These are phyloP conservation scores for Thymus mandschuricus DNA, from an alignment of 257 asterid genomes.

Conservation along the genomic window DNA sequence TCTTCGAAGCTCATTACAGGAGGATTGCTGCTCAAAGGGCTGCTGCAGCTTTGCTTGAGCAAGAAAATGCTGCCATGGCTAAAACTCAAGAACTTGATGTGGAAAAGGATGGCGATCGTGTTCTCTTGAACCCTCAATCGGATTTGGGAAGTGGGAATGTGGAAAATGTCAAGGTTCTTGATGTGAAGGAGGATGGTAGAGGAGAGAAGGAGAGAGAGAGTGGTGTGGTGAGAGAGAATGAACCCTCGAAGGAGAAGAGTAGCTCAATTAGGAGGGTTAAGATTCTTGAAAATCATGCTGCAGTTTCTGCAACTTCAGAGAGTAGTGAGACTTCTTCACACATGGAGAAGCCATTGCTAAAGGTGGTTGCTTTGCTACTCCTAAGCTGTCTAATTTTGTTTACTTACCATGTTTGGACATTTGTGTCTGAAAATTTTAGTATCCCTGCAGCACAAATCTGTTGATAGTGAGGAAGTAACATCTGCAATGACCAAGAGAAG, in stretches of 20 bases:
- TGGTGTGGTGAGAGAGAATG: conserved; percentile 24
- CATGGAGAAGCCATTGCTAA: conserved; percentile 62
- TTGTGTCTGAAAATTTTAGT: conserved; percentile 12
- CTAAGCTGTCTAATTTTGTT: not conserved
- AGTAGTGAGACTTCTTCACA: conserved; percentile 48
- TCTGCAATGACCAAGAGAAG: conserved; percentile 59
- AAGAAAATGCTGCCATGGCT: conserved; percentile 43
- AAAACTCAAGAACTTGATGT: conserved; percentile 19
- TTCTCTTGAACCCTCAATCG: conserved; percentile 26
- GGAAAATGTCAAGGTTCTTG: conserved; percentile 13
- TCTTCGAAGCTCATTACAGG: conserved; percentile 98
- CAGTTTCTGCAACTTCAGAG: conserved; percentile 49
- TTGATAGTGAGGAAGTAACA: conserved; percentile 47
- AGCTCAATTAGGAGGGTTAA: conserved; percentile 31
- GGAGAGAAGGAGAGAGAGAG: conserved; percentile 31
- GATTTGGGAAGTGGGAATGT: conserved; percentile 29
- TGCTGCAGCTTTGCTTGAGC: conserved; percentile 60
- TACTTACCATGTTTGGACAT: not conserved
- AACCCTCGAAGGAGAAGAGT: conserved; percentile 29
- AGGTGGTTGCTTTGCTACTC: conserved; percentile 42
- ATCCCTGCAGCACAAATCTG: conserved; percentile 42
- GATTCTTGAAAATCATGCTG: conserved; percentile 37
- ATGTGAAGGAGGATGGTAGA: not conserved
- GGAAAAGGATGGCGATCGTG: not conserved
- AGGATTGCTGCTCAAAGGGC: conserved; percentile 84